A percentile compares a stretch with the other conserved stretches of the same genome.
Conservation (phyloP, 1,139 yeast species). For the Taphrina flavorubra region DNA sequence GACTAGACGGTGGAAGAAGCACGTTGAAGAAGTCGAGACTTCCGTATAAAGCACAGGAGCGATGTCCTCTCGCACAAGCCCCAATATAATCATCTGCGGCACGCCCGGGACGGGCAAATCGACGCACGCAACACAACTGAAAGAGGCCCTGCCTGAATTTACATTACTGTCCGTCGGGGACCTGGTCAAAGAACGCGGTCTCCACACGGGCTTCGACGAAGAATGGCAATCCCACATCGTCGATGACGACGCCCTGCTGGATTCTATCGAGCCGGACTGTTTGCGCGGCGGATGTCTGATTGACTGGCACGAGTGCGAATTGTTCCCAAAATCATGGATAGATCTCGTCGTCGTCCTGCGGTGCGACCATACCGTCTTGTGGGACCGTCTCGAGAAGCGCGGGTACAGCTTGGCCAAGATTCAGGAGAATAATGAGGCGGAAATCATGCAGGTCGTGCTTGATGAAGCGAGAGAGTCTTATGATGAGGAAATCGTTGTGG, state of each 20-base stretch:
- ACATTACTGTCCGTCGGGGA: slow-evolving; percentile 75
- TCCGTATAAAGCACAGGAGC: too few species aligned
- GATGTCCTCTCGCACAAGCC: slow-evolving; percentile 7
- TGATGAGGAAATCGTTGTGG: slow-evolving; percentile 79
- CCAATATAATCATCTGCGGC: slow-evolving; percentile 90
- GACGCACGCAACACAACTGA: slow-evolving; percentile 73
- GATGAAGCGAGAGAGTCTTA: slow-evolving; percentile 87
- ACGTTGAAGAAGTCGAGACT: too few species aligned
- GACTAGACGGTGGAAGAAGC: too few species aligned
- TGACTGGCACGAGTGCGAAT: slow-evolving; percentile 98
- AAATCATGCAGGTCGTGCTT: slow-evolving; percentile 89
- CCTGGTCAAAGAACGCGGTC: slow-evolving; percentile 75
- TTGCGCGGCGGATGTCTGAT: slow-evolving; percentile 79
- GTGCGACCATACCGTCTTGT: slow-evolving; percentile 72
- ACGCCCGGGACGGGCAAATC: slow-evolving; percentile 99
- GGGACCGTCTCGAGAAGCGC: slow-evolving; percentile 70
- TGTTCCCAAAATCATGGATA: slow-evolving; percentile 88
- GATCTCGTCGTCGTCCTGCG: slow-evolving; percentile 89
- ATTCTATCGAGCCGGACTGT: slow-evolving; percentile 71
- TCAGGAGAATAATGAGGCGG: slow-evolving; percentile 92
- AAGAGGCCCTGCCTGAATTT: slow-evolving; percentile 54
- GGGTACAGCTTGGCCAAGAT: slow-evolving; percentile 80
- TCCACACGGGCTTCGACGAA: slow-evolving; percentile 84
- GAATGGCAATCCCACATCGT: slow-evolving; percentile 84
- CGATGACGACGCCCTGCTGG: slow-evolving; percentile 84